Evolutionary conservation across 305 asterid species (phyloP), one percentile per base, ranked within the genome.

Genomic region (Withania somnifera): DNA sequence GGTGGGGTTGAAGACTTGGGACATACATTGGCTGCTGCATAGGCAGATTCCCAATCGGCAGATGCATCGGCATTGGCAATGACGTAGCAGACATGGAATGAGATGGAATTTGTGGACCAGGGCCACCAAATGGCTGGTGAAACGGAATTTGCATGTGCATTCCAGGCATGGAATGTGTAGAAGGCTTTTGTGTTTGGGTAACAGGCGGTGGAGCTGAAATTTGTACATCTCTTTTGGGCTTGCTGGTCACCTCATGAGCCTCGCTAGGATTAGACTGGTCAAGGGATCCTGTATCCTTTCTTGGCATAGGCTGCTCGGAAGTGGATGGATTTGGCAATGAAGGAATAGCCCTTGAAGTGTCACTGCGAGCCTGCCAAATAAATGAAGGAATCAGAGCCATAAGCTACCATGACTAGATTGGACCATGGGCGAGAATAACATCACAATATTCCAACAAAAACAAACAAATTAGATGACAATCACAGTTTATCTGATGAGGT

Each of bases 1-100:
- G 92, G 85, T 91, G 95, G 58, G 92, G 91, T 85, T 87, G 97
- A 84, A 89, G 91, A 83, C 95, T 90, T 76, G 93, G 79, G 84
- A 92, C 88, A 89, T 87, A 94, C 89, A 93, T 86, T 32, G 90
- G 83, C 83, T 87, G 98, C 86, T 89, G 97, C 82, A 87, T 88
- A 20, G 92, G 82, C 26, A 91, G 92, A 85, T 90, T 94, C 56
- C 91, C 94, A 51, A 92, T 68, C 1, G 93, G 91, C 42, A 93
- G 32, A 51, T 92, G 87, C 87, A 93, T 83, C 0, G 85, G 88
- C 79, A 91, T 54, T 4, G 85, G 84, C 81, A 88, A 36, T 15
- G 97, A 85, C 0, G 91, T 80, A 47, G 91, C 92, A 32, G 97
- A 81, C 93, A 92, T 84, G 66, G 91, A 87, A 81, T 91, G 95